phyloP scores from a whole-genome alignment of 768 basidiomycete species.

The Tephrocybe sp. region DNA sequence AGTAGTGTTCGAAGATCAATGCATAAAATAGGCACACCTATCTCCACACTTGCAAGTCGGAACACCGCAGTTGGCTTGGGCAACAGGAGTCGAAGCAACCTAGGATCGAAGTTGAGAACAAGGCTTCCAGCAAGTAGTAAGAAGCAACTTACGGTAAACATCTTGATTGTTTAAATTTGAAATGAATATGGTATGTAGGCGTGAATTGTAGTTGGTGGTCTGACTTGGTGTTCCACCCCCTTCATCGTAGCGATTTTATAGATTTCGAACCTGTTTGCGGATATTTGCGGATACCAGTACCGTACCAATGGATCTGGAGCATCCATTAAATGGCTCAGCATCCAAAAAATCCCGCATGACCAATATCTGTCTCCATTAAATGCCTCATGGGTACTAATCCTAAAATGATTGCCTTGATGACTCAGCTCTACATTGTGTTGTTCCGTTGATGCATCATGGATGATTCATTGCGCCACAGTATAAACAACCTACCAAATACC shows the following conservation, averaged over 20 bases:
- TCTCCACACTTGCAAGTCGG: conserved; percentile 49
- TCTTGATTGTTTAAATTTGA: not conserved
- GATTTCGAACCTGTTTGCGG: not conserved
- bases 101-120: conserved; percentile 6
- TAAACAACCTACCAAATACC: no score
- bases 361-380: conserved; percentile 1
- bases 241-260: no score
- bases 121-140: not conserved
- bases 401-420: not conserved
- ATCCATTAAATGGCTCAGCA: conserved; percentile 3
- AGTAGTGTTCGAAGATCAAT: not conserved
- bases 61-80: conserved; percentile 45
- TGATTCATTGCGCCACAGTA: not conserved
- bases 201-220: not conserved
- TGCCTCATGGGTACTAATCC: not conserved
- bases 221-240: no score
- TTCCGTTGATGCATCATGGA: not conserved
- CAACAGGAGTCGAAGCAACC: conserved; percentile 37
- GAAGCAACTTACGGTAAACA: not conserved
- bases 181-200: not conserved
- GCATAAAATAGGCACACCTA: conserved; percentile 28
- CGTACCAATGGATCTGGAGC: not conserved
- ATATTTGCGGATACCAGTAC: no score
- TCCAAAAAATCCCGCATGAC: conserved; percentile 1
- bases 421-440: not conserved